A percentile compares a stretch with the other conserved stretches of the same genome.
These are phyloP conservation scores for Austroboletus niveus DNA, from an alignment of 1,284 basidiomycete species.

Conservation along the genomic window DNA sequence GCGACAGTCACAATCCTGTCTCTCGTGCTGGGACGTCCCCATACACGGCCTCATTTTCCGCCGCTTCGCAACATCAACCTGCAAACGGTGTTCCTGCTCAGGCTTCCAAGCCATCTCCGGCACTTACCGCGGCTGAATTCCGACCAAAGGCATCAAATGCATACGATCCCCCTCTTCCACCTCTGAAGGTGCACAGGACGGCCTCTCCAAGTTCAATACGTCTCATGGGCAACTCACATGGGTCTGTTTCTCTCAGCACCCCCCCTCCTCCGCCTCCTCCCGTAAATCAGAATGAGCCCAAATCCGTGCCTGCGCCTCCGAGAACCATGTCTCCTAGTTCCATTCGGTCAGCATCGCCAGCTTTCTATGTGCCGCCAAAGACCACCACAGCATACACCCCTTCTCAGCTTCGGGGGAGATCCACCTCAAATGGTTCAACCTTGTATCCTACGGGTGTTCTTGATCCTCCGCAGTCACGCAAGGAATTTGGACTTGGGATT, in stretches of 20 bases:
- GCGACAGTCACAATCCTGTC: conserved; percentile 10
- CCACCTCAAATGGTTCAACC: conserved; percentile 51
- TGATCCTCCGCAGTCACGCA: conserved; percentile 23
- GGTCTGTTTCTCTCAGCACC: conserved; percentile 9
- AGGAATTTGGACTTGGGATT: conserved; percentile 30
- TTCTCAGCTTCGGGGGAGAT: conserved; percentile 37
- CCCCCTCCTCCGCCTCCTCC: conserved; percentile 10
- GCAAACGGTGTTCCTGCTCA: conserved; percentile 18
- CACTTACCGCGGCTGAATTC: conserved; percentile 39
- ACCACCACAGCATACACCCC: conserved; percentile 14
- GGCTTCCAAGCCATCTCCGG: conserved; percentile 34
- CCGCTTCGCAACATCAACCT: conserved; percentile 12
- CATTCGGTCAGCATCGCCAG: conserved; percentile 31
- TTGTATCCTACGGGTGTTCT: conserved; percentile 37
- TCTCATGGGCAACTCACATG: conserved; percentile 14
- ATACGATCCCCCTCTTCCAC: conserved; percentile 76
- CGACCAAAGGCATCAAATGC: conserved; percentile 69
- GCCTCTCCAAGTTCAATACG: conserved; percentile 28
- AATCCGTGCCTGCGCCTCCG: conserved; percentile 16
- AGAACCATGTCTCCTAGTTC: conserved; percentile 38
- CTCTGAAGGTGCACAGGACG: conserved; percentile 41
- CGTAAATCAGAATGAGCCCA: conserved; percentile 18
- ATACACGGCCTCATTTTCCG: conserved; percentile 19
- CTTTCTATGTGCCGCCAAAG: conserved; percentile 25
- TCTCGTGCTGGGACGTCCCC: conserved; percentile 23